Percentiles rank a stretch among this genome's conserved stretches.
Evolutionary conservation across 805 yeast species (phyloP).

Genomic region (Candida sphagnicola): DNA sequence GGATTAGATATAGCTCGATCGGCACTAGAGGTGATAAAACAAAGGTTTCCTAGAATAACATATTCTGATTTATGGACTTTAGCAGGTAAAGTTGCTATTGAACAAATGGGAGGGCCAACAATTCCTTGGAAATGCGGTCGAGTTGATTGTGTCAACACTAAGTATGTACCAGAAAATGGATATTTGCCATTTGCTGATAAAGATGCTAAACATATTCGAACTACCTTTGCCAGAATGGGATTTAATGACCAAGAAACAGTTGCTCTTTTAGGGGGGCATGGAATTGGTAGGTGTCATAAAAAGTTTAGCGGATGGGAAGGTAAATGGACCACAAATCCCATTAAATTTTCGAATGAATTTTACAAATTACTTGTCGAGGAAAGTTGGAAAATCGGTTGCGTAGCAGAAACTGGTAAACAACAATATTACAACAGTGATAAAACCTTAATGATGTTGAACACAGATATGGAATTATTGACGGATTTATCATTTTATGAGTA

Average conservation of each 20-base stretch:
- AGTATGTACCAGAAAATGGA: conserved; percentile 42
- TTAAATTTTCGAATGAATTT: conserved; percentile 70
- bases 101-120: conserved; percentile 62
- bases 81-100: conserved; percentile 64
- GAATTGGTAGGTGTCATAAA: conserved; percentile 72
- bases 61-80: conserved; percentile 71
- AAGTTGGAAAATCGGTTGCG: conserved; percentile 46
- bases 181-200: conserved; percentile 48
- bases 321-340: conserved; percentile 85
- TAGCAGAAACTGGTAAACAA: conserved; percentile 46
- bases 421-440: conserved; percentile 62
- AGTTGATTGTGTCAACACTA: conserved; percentile 25
- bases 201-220: conserved; percentile 42
- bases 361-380: conserved; percentile 37
- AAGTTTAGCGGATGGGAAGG: conserved; percentile 78
- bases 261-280: conserved; percentile 70
- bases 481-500: conserved; percentile 57
- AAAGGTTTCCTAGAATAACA: conserved; percentile 55
- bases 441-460: conserved; percentile 80
- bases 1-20: conserved; percentile 53
- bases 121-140: conserved; percentile 56
- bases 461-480: conserved; percentile 67
- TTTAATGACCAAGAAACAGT: conserved; percentile 71
- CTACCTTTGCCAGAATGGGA: conserved; percentile 48
- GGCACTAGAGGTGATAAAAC: conserved; percentile 52